Conservation (phyloP, 257 asterid genomes). For the Nicotiana otophora region DNA sequence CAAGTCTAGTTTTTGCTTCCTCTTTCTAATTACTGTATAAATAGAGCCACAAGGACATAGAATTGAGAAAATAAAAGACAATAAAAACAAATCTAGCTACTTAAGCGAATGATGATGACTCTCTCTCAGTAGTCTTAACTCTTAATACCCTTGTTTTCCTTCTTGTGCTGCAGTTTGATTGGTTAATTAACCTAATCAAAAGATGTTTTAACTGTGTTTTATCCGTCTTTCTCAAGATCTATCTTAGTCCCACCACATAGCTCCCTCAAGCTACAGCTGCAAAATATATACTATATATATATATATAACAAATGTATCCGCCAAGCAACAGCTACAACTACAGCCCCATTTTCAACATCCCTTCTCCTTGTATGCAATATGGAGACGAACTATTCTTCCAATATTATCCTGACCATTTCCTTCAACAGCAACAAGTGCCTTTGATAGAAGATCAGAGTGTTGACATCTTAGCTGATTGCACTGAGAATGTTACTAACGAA, state of each 20-base stretch:
- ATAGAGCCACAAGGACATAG: not conserved
- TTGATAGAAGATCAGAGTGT: not conserved
- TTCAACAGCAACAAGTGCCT: not conserved
- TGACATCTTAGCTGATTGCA: not conserved
- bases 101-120: not conserved
- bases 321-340: constrained; percentile 16
- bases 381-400: constrained; percentile 32
- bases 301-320: constrained; percentile 24
- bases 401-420: constrained; percentile 20
- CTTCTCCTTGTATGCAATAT: constrained; percentile 31
- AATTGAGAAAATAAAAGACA: not conserved
- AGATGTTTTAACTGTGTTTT: not conserved
- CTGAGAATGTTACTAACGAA: not conserved
- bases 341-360: constrained; percentile 20
- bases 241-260: not conserved
- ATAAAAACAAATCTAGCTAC: no score
- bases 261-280: not conserved
- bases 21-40: not conserved
- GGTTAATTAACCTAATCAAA: not conserved
- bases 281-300: not conserved
- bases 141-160: not conserved
- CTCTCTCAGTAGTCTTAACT: not conserved
- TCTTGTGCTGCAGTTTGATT: not conserved
- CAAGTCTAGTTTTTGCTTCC: not conserved
- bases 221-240: constrained; percentile 16